Percentiles rank a stretch among this genome's conserved stretches.
These are phyloP conservation scores for Cercophora newfieldiana DNA, from an alignment of 495 filamentous ascomycete genomes.

Conservation along the genomic window DNA sequence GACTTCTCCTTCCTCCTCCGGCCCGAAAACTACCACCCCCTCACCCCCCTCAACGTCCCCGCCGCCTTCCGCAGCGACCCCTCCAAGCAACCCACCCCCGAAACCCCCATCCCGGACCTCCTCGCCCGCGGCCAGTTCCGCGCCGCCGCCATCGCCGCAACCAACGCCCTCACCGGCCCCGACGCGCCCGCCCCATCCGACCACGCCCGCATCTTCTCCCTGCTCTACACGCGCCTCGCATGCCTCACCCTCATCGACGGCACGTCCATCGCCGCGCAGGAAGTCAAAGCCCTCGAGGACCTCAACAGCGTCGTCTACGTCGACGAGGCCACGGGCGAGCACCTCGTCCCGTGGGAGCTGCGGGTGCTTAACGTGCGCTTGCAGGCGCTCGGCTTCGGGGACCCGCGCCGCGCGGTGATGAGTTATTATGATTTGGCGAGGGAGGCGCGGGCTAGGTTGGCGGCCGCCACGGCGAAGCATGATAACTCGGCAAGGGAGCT, in stretches of 20 bases:
- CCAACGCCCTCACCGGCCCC: conserved; percentile 62
- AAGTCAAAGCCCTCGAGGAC: conserved; percentile 82
- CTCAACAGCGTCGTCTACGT: conserved; percentile 69
- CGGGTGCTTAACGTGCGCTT: conserved; percentile 78
- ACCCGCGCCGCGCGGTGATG: conserved; percentile 80
- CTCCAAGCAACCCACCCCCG: conserved; percentile 43
- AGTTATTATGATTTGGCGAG: conserved; percentile 84
- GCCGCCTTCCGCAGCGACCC: conserved; percentile 52
- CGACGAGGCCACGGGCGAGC: conserved; percentile 47
- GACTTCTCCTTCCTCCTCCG: conserved; percentile 79
- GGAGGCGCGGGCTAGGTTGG: conserved; percentile 64
- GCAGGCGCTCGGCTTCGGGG: conserved; percentile 80
- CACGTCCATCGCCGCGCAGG: conserved; percentile 74
- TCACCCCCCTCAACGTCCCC: conserved; percentile 66
- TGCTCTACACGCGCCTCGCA: conserved; percentile 82
- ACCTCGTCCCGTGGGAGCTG: conserved; percentile 85
- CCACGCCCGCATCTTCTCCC: conserved; percentile 63
- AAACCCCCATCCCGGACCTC: conserved; percentile 54
- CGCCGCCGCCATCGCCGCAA: conserved; percentile 70
- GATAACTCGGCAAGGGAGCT: conserved; percentile 51
- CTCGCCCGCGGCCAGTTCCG: conserved; percentile 64
- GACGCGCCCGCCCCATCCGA: conserved; percentile 56
- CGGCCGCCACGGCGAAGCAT: conserved; percentile 31
- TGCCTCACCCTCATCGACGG: conserved; percentile 73
- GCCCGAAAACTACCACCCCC: conserved; percentile 77